These are phyloP conservation scores for Rhizophora apiculata DNA, from an alignment of 345 rosid genomes.

Conservation along the genomic window DNA sequence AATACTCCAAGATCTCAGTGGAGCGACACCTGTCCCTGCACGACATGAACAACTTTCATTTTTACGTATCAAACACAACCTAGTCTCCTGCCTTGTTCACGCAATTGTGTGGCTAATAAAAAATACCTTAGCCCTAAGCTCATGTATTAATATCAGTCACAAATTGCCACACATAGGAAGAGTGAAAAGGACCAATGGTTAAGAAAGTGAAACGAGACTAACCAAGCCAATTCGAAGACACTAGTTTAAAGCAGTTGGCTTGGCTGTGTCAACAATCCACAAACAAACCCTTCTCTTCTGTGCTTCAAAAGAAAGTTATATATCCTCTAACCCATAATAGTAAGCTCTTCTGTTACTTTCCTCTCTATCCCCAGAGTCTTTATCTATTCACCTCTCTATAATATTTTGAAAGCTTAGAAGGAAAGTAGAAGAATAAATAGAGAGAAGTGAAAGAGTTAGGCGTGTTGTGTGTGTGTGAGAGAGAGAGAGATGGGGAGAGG, in stretches of 20 bases:
- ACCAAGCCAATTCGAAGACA: constrained; percentile 17
- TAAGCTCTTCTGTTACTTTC: constrained; percentile 29
- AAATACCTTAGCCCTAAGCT: constrained; percentile 1
- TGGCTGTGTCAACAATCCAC: constrained; percentile 38
- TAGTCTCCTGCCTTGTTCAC: not conserved
- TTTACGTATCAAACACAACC: constrained; percentile 10
- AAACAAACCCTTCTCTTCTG: constrained; percentile 49
- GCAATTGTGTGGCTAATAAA: not conserved
- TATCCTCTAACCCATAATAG: constrained; percentile 46
- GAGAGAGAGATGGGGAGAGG: constrained; percentile 64
- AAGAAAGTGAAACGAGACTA: constrained; percentile 30
- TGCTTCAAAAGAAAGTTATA: constrained; percentile 48
- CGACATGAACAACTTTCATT: not conserved
- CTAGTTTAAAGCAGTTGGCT: constrained; percentile 29
- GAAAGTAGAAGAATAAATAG: constrained; percentile 13
- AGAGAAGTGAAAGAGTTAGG: constrained; percentile 2
- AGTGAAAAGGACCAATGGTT: constrained; percentile 30
- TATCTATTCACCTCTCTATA: constrained; percentile 2
- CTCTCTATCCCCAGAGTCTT: not conserved
- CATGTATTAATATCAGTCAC: constrained; percentile 3
- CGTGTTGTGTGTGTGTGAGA: too few species aligned
- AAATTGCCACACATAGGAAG: not conserved
- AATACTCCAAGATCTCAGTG: not conserved
- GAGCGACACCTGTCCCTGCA: not conserved
- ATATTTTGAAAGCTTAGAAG: constrained; percentile 12